Conservation (phyloP, 2,329 filamentous ascomycete genomes). For the Hypoxylon sp. region DNA sequence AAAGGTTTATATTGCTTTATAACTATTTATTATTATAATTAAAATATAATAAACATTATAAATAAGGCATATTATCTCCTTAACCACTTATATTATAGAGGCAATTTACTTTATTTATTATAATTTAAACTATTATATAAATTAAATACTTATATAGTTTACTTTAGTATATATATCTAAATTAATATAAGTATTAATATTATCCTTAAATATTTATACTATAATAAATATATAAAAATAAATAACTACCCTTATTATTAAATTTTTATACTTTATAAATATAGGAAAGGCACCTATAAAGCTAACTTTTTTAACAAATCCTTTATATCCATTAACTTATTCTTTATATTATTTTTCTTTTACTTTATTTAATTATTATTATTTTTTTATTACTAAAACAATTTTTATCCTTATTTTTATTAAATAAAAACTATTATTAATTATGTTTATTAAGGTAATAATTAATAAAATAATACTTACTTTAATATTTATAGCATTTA, state of each 20-base stretch:
- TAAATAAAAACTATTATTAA: not conserved
- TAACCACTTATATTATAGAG: not conserved
- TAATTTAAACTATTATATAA: not conserved
- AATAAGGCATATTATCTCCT: not conserved
- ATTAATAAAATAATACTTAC: not conserved
- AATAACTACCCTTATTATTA: not conserved
- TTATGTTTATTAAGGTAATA: not conserved
- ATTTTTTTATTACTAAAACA: not conserved
- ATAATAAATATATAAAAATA: not conserved
- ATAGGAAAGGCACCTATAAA: not conserved
- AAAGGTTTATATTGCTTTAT: not conserved
- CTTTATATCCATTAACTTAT: not conserved
- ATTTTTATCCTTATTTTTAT: too few relatives aligned
- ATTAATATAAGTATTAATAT: constrained; percentile 5
- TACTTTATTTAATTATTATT: not conserved
- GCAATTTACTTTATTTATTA: not conserved
- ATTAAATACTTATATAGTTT: constrained; percentile 1
- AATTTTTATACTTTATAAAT: not conserved
- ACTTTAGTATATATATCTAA: not conserved
- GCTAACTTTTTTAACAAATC: not conserved
- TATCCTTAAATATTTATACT: not conserved
- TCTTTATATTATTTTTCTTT: not conserved
- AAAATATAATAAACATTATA: not conserved
- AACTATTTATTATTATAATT: not conserved
- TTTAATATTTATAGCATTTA: not conserved